A percentile compares a stretch with the other conserved stretches of the same genome.
phyloP scores from a whole-genome alignment of 2,329 filamentous ascomycete species.

The Nemania sp. region DNA sequence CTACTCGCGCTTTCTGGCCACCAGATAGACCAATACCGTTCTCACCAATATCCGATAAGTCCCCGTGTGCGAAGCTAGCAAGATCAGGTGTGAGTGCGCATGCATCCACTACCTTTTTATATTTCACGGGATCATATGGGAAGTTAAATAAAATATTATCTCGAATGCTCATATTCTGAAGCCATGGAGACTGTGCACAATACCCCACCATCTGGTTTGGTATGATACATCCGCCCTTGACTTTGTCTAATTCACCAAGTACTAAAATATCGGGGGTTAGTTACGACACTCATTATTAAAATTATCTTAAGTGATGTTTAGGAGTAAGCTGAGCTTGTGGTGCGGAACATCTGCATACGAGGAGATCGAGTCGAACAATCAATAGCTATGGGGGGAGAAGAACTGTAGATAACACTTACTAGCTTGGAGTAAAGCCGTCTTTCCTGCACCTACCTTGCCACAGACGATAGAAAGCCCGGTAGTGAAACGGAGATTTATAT shows the following conservation, averaged over 20 bases:
- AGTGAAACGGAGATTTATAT: conserved; percentile 60
- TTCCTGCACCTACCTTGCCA: conserved; percentile 71
- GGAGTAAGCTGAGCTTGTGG: not conserved
- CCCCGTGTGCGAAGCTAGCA: conserved; percentile 66
- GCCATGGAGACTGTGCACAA: conserved; percentile 72
- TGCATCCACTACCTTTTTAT: conserved; percentile 70
- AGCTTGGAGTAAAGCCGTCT: conserved; percentile 70
- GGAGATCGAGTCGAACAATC: not conserved
- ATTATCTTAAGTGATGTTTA: not conserved
- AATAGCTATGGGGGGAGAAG: too few species aligned
- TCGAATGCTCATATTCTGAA: conserved; percentile 73
- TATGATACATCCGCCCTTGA: conserved; percentile 61
- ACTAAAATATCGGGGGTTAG: conserved; percentile 46
- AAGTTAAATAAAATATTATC: conserved; percentile 75
- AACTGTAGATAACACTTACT: conserved; percentile 40
- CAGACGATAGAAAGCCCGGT: conserved; percentile 67
- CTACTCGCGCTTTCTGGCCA: conserved; percentile 72
- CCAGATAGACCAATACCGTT: conserved; percentile 73
- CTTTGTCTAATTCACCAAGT: conserved; percentile 75
- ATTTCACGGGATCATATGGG: conserved; percentile 65
- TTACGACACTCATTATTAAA: not conserved
- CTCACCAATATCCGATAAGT: conserved; percentile 70
- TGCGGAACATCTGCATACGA: not conserved
- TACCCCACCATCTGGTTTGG: conserved; percentile 66
- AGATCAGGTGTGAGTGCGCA: conserved; percentile 70